Evolutionary conservation across 2,329 filamentous ascomycete genomes (phyloP), one percentile per base, ranked within the genome.

Genomic region (Mycocentrospora acerina): DNA sequence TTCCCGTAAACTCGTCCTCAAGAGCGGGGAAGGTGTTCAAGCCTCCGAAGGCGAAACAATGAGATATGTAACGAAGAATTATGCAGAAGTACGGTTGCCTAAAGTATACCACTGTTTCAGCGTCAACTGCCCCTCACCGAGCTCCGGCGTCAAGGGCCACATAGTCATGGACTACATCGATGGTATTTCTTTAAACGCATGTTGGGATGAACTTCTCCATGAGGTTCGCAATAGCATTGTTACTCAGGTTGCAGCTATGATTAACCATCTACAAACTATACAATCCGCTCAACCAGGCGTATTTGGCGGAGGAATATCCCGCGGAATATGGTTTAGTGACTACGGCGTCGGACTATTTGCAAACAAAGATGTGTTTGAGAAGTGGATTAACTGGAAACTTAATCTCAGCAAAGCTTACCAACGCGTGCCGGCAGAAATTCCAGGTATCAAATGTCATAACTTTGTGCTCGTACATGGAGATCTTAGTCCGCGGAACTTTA

Each of bases 141-240:
- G 9, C 9, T 22, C 9, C 9, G 19, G 19, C 9, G 19, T 22
- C 19, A 9, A 42, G 30, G 40, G 40, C 29, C 34, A 43, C 25
- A 43, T 43, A 38, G 40, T 43, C 40, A 43, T 43, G 40, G 40
- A 43, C 35, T 43, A 43, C 24, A 14, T 43, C 19, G 40, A 43
- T 18, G 24, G 40, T 29, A 29, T 27, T 35, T 43, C 34, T 25
- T 35, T 43, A 15, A 29, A 38, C 35, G 30, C 16, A 16, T 43
- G 34, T 24, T 43, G 29, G 40, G 35, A 43, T 29, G 24, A 37
- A 33, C 34, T 43, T 31, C 29, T n/a, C 29, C 30, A 16, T 5
- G 29, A 30, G 14, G 14, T 27, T 19, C 40, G 31, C 19, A 32
- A 43, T 13, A 29, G 30, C 24, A 12, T 43, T 17, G 35, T 34